phyloP scores from a whole-genome alignment of 2,329 filamentous ascomycete genomes.

The Fusarium udum region DNA sequence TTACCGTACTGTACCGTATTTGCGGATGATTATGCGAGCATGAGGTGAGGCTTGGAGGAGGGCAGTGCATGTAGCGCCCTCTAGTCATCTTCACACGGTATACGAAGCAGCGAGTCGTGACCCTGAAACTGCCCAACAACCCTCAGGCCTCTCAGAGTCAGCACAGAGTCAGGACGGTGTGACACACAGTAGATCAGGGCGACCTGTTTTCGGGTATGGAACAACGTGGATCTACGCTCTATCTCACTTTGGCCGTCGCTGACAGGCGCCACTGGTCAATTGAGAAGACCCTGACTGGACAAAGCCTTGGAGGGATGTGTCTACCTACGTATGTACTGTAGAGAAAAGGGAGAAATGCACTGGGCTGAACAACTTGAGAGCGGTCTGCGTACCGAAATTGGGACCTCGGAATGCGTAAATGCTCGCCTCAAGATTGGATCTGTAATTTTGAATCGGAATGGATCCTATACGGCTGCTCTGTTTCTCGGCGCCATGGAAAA shows the following conservation, averaged over 20 bases:
- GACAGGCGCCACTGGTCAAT: slow-evolving; percentile 37
- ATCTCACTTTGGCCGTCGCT: slow-evolving; percentile 23
- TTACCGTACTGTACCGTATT: not conserved
- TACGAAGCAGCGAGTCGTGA: slow-evolving; percentile 10
- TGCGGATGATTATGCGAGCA: slow-evolving; percentile 10
- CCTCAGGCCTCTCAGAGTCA: not conserved
- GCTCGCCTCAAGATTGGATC: slow-evolving; percentile 14
- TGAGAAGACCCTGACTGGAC: slow-evolving; percentile 27
- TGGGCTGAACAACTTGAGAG: not conserved
- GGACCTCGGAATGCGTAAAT: slow-evolving; percentile 19
- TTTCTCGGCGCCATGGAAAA: slow-evolving; percentile 18
- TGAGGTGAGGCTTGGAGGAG: slow-evolving; percentile 14
- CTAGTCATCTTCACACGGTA: not conserved
- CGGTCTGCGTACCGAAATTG: slow-evolving; percentile 38
- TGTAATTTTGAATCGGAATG: slow-evolving; percentile 23
- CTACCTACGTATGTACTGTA: slow-evolving; percentile 1
- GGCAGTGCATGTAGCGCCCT: slow-evolving; percentile 12
- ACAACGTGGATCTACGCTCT: slow-evolving; percentile 36
- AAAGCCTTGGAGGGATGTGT: not conserved
- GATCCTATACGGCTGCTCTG: slow-evolving; percentile 29
- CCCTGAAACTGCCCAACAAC: slow-evolving; percentile 1
- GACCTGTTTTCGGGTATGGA: slow-evolving; percentile 15
- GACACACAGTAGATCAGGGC: slow-evolving; percentile 28
- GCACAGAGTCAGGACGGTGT: slow-evolving; percentile 28
- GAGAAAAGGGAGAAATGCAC: not conserved